Percentiles rank a stretch among this genome's conserved stretches.
Conservation (phyloP, 192 early-diverging fungal genomes). For the Backusella mclennaniae region DNA sequence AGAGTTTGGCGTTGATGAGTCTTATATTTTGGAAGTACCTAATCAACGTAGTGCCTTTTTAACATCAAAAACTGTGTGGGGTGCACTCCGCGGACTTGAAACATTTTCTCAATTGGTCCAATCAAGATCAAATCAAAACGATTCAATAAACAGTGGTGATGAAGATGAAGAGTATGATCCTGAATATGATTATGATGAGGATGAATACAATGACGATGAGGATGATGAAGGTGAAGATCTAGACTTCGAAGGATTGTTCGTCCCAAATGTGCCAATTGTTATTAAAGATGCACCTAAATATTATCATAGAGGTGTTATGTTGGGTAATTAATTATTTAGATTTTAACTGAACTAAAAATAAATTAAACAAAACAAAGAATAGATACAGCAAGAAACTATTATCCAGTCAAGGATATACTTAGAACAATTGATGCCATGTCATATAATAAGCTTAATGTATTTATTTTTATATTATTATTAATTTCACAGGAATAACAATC, state of each 20-base stretch:
- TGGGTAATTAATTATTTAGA: slow-evolving; percentile 29
- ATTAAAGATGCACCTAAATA: slow-evolving; percentile 64
- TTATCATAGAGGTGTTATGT: slow-evolving; percentile 65
- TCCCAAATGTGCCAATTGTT: slow-evolving; percentile 46
- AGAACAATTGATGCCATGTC: slow-evolving; percentile 77
- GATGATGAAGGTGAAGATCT: slow-evolving; percentile 18
- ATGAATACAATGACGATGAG: neutral
- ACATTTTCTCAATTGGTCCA: slow-evolving; percentile 70
- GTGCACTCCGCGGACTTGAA: slow-evolving; percentile 71
- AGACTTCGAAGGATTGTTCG: slow-evolving; percentile 21
- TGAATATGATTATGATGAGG: neutral
- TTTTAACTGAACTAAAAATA: neutral
- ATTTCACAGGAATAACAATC: neutral
- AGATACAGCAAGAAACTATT: slow-evolving; percentile 76
- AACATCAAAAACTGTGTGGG: slow-evolving; percentile 58
- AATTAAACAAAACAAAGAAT: neutral
- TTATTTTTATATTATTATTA: neutral
- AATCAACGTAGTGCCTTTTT: slow-evolving; percentile 45
- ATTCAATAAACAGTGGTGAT: neutral
- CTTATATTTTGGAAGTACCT: slow-evolving; percentile 68
- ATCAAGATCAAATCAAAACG: slow-evolving; percentile 3
- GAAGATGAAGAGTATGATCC: neutral
- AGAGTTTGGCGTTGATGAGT: slow-evolving; percentile 63
- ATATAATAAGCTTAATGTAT: slow-evolving; percentile 78
- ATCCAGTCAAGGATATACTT: slow-evolving; percentile 59